These are phyloP conservation scores for Abortiporus biennis DNA, from an alignment of 1,284 basidiomycete genomes.

Conservation along the genomic window DNA sequence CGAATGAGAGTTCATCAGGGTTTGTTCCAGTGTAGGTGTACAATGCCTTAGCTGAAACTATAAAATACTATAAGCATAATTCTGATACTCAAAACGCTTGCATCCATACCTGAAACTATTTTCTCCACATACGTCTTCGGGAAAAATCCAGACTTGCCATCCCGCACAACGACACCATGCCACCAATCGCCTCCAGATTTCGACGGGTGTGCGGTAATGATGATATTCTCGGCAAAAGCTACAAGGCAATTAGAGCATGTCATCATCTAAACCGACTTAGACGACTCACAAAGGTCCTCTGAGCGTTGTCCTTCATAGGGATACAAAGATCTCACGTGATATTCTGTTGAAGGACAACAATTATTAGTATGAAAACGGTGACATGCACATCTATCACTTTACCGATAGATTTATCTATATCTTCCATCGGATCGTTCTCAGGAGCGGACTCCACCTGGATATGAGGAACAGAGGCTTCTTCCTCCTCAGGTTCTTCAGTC, in stretches of 20 bases:
- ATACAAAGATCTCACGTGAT: conserved; percentile 77
- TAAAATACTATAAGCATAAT: conserved; percentile 10
- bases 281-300: conserved; percentile 76
- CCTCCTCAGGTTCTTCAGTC: conserved; percentile 50
- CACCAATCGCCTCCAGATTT: conserved; percentile 89
- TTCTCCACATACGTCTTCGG: conserved; percentile 85
- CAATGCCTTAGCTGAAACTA: conserved; percentile 68
- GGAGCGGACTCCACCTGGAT: conserved; percentile 52
- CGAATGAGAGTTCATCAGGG: conserved; percentile 78
- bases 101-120: conserved; percentile 55
- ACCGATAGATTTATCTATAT: conserved; percentile 73
- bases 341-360: conserved; percentile 35
- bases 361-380: background rate
- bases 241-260: conserved; percentile 8
- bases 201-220: conserved; percentile 80
- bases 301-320: conserved; percentile 79
- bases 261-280: background rate
- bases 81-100: too few species aligned
- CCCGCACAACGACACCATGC: conserved; percentile 74
- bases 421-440: conserved; percentile 55
- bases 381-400: conserved; percentile 22
- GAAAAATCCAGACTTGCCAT: conserved; percentile 80
- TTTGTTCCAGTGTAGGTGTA: conserved; percentile 72
- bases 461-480: conserved; percentile 31
- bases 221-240: conserved; percentile 82